Percentiles rank a stretch among this genome's conserved stretches.
These are phyloP conservation scores for Castanospermum australe DNA, from an alignment of 306 rosid genomes.

Conservation along the genomic window DNA sequence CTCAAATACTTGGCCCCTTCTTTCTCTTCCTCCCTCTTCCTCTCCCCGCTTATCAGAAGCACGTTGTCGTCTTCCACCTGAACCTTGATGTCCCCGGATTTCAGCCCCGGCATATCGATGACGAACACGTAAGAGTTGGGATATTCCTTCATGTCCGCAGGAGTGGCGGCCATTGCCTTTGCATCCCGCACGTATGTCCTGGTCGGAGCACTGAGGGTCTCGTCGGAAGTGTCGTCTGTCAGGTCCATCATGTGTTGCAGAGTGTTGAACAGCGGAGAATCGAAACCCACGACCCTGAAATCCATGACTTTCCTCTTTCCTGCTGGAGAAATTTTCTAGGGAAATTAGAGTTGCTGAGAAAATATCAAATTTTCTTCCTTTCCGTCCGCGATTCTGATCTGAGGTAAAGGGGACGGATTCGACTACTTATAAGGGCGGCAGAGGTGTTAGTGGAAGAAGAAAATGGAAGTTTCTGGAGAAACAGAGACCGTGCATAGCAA, in stretches of 20 bases:
- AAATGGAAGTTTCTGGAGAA: constrained; percentile 20
- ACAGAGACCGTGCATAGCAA: no score
- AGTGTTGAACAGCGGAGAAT: constrained; percentile 49
- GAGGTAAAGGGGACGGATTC: background rate
- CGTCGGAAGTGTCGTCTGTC: constrained; percentile 38
- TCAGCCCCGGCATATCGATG: constrained; percentile 79
- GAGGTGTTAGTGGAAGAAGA: no score
- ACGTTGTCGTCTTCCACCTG: constrained; percentile 72
- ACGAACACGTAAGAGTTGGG: constrained; percentile 54
- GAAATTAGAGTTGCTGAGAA: background rate
- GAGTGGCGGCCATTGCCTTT: constrained; percentile 76
- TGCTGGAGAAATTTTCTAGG: background rate
- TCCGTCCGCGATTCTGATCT: no score
- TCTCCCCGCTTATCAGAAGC: constrained; percentile 64
- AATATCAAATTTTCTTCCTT: background rate
- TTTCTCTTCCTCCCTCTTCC: constrained; percentile 69
- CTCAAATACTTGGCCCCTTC: constrained; percentile 66
- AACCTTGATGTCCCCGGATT: constrained; percentile 67
- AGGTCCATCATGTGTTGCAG: constrained; percentile 53
- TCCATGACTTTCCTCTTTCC: constrained; percentile 45
- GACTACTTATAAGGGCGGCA: constrained; percentile 27
- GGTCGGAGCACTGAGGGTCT: constrained; percentile 47
- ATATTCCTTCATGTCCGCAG: constrained; percentile 71
- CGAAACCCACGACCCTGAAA: constrained; percentile 48
- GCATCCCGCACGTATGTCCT: constrained; percentile 59